Evolutionary conservation across 2,329 filamentous ascomycete species (phyloP), one percentile per base, ranked within the genome.

Genomic region (Capronia coronata): DNA sequence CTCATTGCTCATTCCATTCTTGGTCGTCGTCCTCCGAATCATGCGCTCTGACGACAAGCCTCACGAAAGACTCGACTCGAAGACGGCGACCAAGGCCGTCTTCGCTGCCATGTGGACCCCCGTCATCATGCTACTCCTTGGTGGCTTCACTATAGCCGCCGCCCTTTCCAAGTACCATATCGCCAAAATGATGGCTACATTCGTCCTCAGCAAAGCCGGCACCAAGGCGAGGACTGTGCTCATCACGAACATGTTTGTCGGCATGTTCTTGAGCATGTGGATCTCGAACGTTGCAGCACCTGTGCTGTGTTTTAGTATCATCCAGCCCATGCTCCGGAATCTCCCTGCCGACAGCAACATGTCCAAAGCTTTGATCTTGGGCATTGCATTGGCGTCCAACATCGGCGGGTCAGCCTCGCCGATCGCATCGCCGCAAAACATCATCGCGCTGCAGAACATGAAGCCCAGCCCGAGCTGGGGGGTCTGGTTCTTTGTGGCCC

Each of bases 61-160:
- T 0, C 75, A 87, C 53, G 70, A 73, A 38, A 80, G 91, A 18
- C 75, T 98, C 5, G 77, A 78, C n/a, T 80, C 89, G 2, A 90
- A 90, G 65, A 77, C 81, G 37, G 90, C 93, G 0, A 87, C 91
- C 0, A 75, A 79, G 22, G 91, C 86, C 62, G 85, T 96, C 50
- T 97, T 98, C 62, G 77, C 88, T 3, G 84, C 93, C 21, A 98
- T 98, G 93, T 98, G 93, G 93, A 96, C 91, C 2, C 91, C 93
- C 0, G 93, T 98, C 48, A 98, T 98, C 60, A 97, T 98, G 93
- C 80, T 98, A 13, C 75, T 98, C 18, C 81, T 98, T 0, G 93
- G 93, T 59, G 93, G 93, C 25, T 98, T 98, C 64, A 95, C 93
- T 1, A 84, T 98, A 46, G 93, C 93, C 8, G 93, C 93, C 0